Conservation (phyloP, 176 grass and related monocot species). For the Carex littledalei region DNA sequence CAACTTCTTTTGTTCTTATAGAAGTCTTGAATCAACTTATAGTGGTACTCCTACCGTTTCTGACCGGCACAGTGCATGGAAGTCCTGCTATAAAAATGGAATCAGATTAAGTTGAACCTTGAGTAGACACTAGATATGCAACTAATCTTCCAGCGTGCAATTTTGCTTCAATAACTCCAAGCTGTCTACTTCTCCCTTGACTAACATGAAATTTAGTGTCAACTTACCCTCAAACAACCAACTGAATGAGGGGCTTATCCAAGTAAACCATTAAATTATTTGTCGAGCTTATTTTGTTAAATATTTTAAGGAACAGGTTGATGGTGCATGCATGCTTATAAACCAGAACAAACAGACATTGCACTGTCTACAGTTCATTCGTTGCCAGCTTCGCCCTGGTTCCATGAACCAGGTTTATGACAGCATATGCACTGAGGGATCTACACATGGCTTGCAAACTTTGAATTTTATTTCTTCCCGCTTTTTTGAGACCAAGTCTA, state of each 20-base stretch:
- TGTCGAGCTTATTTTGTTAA: background rate
- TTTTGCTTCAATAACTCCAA: background rate
- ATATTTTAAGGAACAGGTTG: conserved; percentile 18
- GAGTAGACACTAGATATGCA: background rate
- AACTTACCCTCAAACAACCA: background rate
- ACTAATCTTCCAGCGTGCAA: background rate
- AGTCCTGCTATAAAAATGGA: background rate
- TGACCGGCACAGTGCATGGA: background rate
- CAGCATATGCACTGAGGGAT: conserved; percentile 23
- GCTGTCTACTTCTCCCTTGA: background rate
- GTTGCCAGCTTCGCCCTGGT: conserved; percentile 20
- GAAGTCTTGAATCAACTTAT: background rate
- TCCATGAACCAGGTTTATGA: conserved; percentile 25
- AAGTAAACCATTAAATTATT: background rate
- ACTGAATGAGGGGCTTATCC: background rate
- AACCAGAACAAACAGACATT: conserved; percentile 31
- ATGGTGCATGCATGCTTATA: conserved; percentile 35
- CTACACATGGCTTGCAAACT: conserved; percentile 24
- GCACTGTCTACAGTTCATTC: conserved; percentile 29
- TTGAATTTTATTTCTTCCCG: conserved; percentile 30
- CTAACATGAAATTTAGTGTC: background rate
- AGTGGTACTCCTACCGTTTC: background rate
- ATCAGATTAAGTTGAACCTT: background rate
- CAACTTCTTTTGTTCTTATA: background rate
- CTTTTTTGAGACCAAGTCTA: conserved; percentile 25